These are phyloP conservation scores for Zoysia japonica DNA, from an alignment of 176 grass and related monocot genomes.

Conservation along the genomic window DNA sequence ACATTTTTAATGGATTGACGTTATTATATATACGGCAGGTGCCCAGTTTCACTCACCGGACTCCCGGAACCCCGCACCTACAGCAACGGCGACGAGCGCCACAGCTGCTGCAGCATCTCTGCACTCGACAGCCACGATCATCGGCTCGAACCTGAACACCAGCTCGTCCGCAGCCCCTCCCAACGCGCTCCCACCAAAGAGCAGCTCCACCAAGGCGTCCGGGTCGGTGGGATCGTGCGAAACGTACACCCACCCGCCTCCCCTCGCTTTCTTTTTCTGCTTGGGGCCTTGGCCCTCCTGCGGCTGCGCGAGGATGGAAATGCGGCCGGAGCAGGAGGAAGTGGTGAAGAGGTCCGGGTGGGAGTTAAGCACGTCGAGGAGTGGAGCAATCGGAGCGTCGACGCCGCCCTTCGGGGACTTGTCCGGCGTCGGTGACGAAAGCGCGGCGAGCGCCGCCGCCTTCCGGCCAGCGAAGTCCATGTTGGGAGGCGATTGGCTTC, in stretches of 20 bases:
- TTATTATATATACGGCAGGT: background rate
- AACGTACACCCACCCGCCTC: constrained; percentile 79
- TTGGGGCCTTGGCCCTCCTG: constrained; percentile 24
- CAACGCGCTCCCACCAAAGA: constrained; percentile 44
- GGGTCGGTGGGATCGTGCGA: constrained; percentile 75
- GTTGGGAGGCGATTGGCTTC: background rate
- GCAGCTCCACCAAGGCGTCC: constrained; percentile 54
- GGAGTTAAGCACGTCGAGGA: constrained; percentile 67
- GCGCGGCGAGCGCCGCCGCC: constrained; percentile 59
- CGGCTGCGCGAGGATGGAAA: constrained; percentile 78
- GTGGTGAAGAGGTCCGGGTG: constrained; percentile 85
- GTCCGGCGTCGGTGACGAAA: constrained; percentile 71
- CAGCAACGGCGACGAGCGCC: constrained; percentile 59
- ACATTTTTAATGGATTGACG: background rate
- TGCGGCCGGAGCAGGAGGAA: constrained; percentile 92
- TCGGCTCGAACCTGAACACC: constrained; percentile 90
- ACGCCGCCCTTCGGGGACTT: constrained; percentile 91
- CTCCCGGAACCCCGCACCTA: constrained; percentile 80
- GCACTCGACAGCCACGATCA: constrained; percentile 91
- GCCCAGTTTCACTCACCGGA: constrained; percentile 54
- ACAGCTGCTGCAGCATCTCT: constrained; percentile 54
- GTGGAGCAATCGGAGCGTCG: constrained; percentile 60
- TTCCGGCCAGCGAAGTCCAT: constrained; percentile 85
- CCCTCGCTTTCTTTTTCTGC: constrained; percentile 81
- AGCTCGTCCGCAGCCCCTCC: constrained; percentile 52